A percentile compares a stretch with the other conserved stretches of the same genome.
phyloP scores from a whole-genome alignment of 169 alveolate species.

The Babesia sp. region DNA sequence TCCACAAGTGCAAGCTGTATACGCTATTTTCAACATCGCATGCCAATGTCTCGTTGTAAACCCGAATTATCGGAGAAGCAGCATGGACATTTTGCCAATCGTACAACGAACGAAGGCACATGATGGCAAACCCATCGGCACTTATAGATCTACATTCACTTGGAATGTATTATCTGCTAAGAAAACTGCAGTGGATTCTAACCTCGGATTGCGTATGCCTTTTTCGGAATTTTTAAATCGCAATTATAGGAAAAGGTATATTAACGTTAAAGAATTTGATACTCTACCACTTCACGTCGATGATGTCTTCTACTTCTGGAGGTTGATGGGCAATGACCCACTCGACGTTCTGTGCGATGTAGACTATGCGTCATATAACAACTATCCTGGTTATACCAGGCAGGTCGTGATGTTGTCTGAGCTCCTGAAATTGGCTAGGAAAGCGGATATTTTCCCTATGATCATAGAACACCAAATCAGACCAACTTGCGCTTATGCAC shows the following conservation, averaged over 20 bases:
- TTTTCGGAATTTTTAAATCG: constrained; percentile 8
- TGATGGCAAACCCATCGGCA: neutral
- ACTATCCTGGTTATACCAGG: neutral
- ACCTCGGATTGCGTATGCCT: constrained; percentile 2
- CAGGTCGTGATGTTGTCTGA: constrained; percentile 18
- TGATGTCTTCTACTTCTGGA: constrained; percentile 54
- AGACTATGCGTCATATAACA: neutral
- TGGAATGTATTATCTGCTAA: constrained; percentile 5
- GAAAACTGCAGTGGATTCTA: neutral
- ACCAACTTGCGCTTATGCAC: constrained; percentile 61
- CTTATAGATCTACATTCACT: neutral
- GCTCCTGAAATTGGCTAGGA: neutral
- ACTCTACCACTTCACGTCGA: constrained; percentile 13
- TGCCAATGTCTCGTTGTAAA: constrained; percentile 26
- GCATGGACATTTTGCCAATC: neutral
- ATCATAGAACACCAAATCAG: constrained; percentile 64
- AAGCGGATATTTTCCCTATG: constrained; percentile 63
- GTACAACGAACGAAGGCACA: neutral
- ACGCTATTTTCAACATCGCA: constrained; percentile 1
- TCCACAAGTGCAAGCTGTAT: neutral
- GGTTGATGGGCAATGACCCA: constrained; percentile 48
- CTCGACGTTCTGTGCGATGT: constrained; percentile 6
- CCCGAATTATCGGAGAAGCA: neutral
- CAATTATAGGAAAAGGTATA: neutral
- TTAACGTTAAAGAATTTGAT: neutral